Percentiles rank a stretch among this genome's conserved stretches.
Conservation (phyloP, 192 early-diverging fungal genomes). For the Nowakowskiella sp. region DNA sequence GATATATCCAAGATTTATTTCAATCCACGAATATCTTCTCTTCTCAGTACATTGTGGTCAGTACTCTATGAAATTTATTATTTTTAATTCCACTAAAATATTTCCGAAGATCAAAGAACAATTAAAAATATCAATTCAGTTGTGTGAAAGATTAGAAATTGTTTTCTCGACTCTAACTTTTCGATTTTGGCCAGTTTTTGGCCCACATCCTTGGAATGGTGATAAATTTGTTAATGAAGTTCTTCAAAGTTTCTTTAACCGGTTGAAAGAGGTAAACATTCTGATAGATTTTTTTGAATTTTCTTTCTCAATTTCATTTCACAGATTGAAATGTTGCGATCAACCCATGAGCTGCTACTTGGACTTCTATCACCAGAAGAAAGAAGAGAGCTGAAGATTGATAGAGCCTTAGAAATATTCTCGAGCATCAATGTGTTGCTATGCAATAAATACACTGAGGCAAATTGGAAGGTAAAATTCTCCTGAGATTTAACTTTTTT, state of each 20-base stretch:
- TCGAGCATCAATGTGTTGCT: conserved; percentile 10
- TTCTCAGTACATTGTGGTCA: conserved; percentile 12
- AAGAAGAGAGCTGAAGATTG: conserved; percentile 24
- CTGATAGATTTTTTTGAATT: neutral
- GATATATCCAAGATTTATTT: conserved; percentile 18
- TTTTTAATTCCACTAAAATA: neutral
- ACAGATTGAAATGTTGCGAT: conserved; percentile 17
- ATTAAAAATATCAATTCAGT: conserved; percentile 11
- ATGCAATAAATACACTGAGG: conserved; percentile 14
- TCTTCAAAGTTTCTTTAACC: conserved; percentile 11
- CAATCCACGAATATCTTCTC: conserved; percentile 8
- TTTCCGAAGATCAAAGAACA: conserved; percentile 28
- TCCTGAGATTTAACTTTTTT: conserved; percentile 4
- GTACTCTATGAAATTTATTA: conserved; percentile 6
- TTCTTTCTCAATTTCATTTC: conserved; percentile 1
- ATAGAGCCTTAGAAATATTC: conserved; percentile 13
- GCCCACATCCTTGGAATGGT: conserved; percentile 34
- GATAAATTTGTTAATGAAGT: conserved; percentile 11
- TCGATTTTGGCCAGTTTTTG: conserved; percentile 40
- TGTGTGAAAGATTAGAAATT: conserved; percentile 15
- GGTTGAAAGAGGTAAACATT: conserved; percentile 27
- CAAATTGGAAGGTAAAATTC: conserved; percentile 28
- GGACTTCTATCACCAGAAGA: conserved; percentile 25
- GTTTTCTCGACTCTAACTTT: conserved; percentile 25
- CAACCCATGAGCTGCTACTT: conserved; percentile 17